Conservation (phyloP, 176 grass and related monocot species). For the Aegilops tauschii region DNA sequence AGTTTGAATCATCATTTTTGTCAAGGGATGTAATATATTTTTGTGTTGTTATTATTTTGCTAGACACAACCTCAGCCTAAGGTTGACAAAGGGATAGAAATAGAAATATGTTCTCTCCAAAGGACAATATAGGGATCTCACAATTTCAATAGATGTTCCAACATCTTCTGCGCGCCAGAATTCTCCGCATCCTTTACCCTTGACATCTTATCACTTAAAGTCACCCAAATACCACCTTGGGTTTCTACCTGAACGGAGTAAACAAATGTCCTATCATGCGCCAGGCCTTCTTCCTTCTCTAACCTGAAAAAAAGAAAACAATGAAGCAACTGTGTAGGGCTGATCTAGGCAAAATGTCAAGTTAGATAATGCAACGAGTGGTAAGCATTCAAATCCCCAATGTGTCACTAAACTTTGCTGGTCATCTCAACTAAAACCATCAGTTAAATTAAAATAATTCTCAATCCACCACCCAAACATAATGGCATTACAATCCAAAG, state of each 20-base stretch:
- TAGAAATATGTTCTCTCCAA: not conserved
- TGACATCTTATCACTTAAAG: constrained; percentile 50
- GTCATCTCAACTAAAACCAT: not conserved
- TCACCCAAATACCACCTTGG: constrained; percentile 24
- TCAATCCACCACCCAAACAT: constrained; percentile 1
- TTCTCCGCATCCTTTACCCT: constrained; percentile 79
- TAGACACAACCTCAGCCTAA: not conserved
- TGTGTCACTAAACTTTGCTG: not conserved
- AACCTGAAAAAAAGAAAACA: constrained; percentile 44
- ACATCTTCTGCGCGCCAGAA: constrained; percentile 61
- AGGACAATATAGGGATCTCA: constrained; percentile 1
- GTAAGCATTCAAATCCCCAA: not conserved
- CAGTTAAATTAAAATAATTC: not conserved
- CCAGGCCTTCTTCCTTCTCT: constrained; percentile 70
- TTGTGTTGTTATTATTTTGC: not conserved
- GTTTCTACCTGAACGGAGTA: constrained; percentile 65
- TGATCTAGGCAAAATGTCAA: not conserved
- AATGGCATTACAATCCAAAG: not conserved
- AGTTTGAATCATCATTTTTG: not conserved
- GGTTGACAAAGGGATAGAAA: not conserved
- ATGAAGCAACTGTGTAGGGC: not conserved
- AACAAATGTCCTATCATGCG: constrained; percentile 58
- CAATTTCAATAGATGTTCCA: constrained; percentile 29
- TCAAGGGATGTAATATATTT: not conserved
- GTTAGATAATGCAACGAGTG: not conserved